phyloP scores from a whole-genome alignment of 768 basidiomycete genomes.

The Naganishia randhawae region DNA sequence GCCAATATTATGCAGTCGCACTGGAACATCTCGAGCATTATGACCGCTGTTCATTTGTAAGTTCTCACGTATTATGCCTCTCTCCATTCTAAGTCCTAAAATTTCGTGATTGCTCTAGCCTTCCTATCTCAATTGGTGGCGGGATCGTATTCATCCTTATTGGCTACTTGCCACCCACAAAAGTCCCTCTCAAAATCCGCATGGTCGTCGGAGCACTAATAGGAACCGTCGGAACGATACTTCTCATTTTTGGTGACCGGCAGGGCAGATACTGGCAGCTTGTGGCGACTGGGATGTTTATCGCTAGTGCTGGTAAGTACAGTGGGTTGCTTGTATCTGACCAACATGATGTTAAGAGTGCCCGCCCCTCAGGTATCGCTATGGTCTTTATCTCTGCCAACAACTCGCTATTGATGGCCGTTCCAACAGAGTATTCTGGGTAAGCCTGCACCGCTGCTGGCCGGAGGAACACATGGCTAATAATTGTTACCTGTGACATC shows the following conservation, averaged over 20 bases:
- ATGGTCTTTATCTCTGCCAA: conserved; percentile 27
- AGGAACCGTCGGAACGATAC: conserved; percentile 13
- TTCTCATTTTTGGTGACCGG: conserved; percentile 22
- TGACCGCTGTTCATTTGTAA: conserved; percentile 29
- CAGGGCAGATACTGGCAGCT: conserved; percentile 14
- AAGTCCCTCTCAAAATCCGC: conserved; percentile 21
- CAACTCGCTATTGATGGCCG: conserved; percentile 24
- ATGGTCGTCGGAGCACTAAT: conserved; percentile 27
- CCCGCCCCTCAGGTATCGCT: conserved; percentile 16
- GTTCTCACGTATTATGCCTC: neutral
- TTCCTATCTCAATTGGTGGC: conserved; percentile 27
- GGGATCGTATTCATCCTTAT: conserved; percentile 28
- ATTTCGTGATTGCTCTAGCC: neutral
- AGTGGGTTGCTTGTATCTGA: neutral
- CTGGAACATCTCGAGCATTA: conserved; percentile 22
- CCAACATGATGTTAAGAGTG: neutral
- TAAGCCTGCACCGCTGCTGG: neutral
- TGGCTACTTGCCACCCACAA: conserved; percentile 23
- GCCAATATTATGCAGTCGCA: conserved; percentile 25
- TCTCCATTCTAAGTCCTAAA: neutral
- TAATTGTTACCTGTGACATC: neutral
- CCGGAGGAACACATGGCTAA: neutral
- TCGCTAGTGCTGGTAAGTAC: conserved; percentile 23
- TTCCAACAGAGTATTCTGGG: conserved; percentile 25
- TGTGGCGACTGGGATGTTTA: conserved; percentile 24